Conservation (phyloP, 2,329 filamentous ascomycete species). For the Sporothrix brasiliensis region DNA sequence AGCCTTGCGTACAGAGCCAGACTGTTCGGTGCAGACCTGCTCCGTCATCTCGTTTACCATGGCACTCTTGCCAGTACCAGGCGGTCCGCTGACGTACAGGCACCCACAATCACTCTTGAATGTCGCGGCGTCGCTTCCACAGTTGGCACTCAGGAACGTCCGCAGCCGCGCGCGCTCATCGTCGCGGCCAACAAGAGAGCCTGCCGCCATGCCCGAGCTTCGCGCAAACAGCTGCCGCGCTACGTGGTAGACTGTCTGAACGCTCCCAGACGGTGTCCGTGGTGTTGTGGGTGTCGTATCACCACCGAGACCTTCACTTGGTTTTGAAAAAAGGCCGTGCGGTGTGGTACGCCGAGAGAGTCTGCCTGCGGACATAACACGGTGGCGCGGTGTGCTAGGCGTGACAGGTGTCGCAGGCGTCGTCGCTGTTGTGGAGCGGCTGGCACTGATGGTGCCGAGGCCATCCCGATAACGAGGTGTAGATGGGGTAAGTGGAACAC, state of each 20-base stretch:
- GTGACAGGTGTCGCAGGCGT: constrained; percentile 48
- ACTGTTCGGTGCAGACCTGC: constrained; percentile 54
- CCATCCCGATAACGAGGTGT: constrained; percentile 81
- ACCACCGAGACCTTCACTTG: neutral
- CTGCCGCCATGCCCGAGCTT: constrained; percentile 71
- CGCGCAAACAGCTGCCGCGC: constrained; percentile 86
- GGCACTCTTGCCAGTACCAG: constrained; percentile 95
- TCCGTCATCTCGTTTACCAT: constrained; percentile 80
- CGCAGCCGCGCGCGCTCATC: constrained; percentile 66
- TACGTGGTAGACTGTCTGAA: constrained; percentile 79
- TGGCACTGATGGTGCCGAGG: constrained; percentile 45
- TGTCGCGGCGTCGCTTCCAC: constrained; percentile 23
- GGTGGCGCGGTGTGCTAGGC: constrained; percentile 79
- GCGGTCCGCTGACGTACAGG: constrained; percentile 92
- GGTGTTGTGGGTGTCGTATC: constrained; percentile 53
- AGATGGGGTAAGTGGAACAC: constrained; percentile 65
- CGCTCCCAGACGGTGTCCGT: constrained; percentile 63
- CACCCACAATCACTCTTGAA: constrained; percentile 70
- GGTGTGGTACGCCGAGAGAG: constrained; percentile 78
- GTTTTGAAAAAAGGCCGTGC: constrained; percentile 44
- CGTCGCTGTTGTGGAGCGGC: constrained; percentile 8
- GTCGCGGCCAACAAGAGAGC: constrained; percentile 77
- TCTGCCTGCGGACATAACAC: constrained; percentile 75
- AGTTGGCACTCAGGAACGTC: constrained; percentile 62
- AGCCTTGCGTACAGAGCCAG: constrained; percentile 62